Evolutionary conservation across 2,329 filamentous ascomycete genomes (phyloP), one percentile per base, ranked within the genome.

Genomic region (Monilinia fructicola): DNA sequence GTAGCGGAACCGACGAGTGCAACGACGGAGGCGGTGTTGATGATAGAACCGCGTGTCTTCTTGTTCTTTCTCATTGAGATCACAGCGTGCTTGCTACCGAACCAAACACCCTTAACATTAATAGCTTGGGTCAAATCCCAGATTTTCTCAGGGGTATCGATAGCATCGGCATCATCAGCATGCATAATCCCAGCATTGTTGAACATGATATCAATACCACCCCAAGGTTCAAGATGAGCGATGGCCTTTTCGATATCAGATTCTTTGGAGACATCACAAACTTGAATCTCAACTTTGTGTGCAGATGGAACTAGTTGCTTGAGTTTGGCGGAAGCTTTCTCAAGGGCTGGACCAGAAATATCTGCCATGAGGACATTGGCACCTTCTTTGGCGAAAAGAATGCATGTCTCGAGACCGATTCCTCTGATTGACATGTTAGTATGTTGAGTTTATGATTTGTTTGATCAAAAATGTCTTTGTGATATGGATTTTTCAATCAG

Each of bases 141-240:
- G 77, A 92, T 90, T 75, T 87, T 86, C 78, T 91, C 89, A 0
- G 87, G 83, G 1, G 89, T 91, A 72, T 87, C 83, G 71, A 91
- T 80, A 23, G 89, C 88, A 74, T 87, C 83, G 4, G 80, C 82
- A 70, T 87, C 85, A 67, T 89, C 82, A 28, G 83, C 83, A 76
- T 92, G 89, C 89, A 92, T 92, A 72, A 92, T 92, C 21, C 90
- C 90, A 21, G 90, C 90, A 73, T 92, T 92, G 81, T 92, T 92
- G 84, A 92, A 92, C 73, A 92, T 87, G 73, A 92, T 82, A 73
- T 92, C 90, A 0, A 89, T 78, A 50, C 90, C 90, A 69, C 89
- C 90, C 86, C 88, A 90, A 31, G 82, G 77, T 74, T 92, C 89
- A 42, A 90, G 78, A 21, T 83, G 79, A 58, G 85, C 84, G 38